Percentiles rank a stretch among this genome's conserved stretches.
These are phyloP conservation scores for Termitomyces sp. DNA, from an alignment of 768 basidiomycete species.

Conservation along the genomic window DNA sequence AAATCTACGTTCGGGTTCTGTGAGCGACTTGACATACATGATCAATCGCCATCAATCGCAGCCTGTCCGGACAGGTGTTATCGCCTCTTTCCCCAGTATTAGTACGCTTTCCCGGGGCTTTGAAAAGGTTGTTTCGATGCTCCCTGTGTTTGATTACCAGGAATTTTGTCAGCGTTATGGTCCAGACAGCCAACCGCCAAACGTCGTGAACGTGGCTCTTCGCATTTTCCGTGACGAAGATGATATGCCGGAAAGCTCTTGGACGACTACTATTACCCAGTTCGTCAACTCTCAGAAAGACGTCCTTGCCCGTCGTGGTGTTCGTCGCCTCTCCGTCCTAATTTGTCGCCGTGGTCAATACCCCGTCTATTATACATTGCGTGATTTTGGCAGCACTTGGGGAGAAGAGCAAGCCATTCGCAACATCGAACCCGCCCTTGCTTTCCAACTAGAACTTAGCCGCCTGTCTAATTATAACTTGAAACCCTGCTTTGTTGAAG, in stretches of 20 bases:
- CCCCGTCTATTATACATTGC: constrained; percentile 91
- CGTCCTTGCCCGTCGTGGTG: constrained; percentile 67
- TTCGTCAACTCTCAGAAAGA: constrained; percentile 67
- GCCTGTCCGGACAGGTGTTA: constrained; percentile 85
- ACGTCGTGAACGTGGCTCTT: constrained; percentile 91
- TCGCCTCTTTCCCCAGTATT: constrained; percentile 85
- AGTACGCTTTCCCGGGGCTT: constrained; percentile 68
- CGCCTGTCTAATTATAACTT: constrained; percentile 96
- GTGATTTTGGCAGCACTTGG: constrained; percentile 72
- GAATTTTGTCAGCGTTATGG: constrained; percentile 80
- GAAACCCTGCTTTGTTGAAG: constrained; percentile 93
- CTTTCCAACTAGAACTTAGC: constrained; percentile 95
- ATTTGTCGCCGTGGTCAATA: constrained; percentile 91
- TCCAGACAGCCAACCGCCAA: constrained; percentile 67
- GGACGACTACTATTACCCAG: constrained; percentile 65
- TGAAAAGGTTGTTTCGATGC: constrained; percentile 60
- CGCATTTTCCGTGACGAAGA: constrained; percentile 82
- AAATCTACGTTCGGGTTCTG: constrained; percentile 80
- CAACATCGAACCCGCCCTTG: constrained; percentile 96
- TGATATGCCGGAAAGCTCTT: constrained; percentile 71
- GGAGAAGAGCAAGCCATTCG: constrained; percentile 93
- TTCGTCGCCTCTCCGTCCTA: constrained; percentile 88
- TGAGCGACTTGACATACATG: constrained; percentile 93
- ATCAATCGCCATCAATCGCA: constrained; percentile 84
- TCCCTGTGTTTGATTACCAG: constrained; percentile 67